Evolutionary conservation across 2,329 filamentous ascomycete genomes (phyloP), one percentile per base, ranked within the genome.

Genomic region (Knufia fluminis): DNA sequence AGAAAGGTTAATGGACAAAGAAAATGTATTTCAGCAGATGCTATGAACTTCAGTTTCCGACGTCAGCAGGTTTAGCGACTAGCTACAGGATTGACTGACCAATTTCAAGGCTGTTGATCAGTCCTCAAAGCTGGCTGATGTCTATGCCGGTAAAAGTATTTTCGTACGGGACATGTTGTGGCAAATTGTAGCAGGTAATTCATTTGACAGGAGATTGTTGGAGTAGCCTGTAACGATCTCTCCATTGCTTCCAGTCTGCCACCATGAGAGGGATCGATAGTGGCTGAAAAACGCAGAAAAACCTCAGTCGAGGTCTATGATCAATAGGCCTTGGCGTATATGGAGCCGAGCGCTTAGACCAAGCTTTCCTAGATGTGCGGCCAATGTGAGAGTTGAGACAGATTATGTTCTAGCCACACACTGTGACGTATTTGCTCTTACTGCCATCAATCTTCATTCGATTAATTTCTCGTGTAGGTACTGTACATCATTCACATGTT

Each of bases 21-120:
- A 38, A 38, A 38, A 38, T 38, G 28, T 32, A 32, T 32, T 32
- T 32, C 28, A 32, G 28, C 28, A 38, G 35, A 38, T 38, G 35
- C 35, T 38, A 16, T 38, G n/a, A 6, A 38, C 35, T 38, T 38
- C 35, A 38, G 7, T 32, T 38, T 38, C 35, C 35, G 35, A 38
- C n/a, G 35, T 38, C 35, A 38, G n/a, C 35, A 38, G 28, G 35
- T 38, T 38, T 16, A 38, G 35, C 35, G 35, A 38, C 35, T 38
- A 38, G 35, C 35, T 38, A 16, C 35, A 38, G 35, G 35, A 38
- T 38, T 38, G 35, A 38, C n/a, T 38, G n/a, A 16, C 6, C 35
- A 6, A 38, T 7, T 38, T 38, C n/a, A 6, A 38, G n/a, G 35
- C 35, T 38, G 35, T 16, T 38, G 35, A 38, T 38, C 7, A 38